phyloP scores from a whole-genome alignment of 192 early-diverging fungal species.

The Dimargaris cristalligena region DNA sequence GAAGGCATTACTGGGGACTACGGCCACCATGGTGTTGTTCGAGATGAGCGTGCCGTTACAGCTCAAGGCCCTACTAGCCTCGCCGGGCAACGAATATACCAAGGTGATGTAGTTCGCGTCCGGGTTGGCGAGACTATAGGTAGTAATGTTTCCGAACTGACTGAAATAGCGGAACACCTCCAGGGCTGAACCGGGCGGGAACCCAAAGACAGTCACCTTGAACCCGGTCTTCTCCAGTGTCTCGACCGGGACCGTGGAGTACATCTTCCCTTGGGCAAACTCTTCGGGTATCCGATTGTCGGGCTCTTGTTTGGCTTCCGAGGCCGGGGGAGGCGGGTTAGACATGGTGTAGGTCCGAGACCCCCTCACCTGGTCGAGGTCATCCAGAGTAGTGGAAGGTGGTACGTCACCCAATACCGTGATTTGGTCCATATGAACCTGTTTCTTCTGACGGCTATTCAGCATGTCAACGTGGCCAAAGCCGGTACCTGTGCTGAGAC shows the following conservation, averaged over 20 bases:
- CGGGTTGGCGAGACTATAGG: conserved; percentile 8
- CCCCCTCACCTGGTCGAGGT: neutral
- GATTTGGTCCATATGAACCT: conserved; percentile 2
- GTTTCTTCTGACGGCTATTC: conserved; percentile 1
- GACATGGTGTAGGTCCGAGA: neutral
- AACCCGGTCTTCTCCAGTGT: neutral
- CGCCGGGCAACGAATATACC: conserved; percentile 13
- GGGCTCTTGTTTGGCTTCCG: neutral
- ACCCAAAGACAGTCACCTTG: conserved; percentile 18
- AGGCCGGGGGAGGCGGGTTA: too few relatives aligned
- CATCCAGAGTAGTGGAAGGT: conserved; percentile 7
- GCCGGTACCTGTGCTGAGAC: conserved; percentile 6
- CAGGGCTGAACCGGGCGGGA: conserved; percentile 11
- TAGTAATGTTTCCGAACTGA: conserved; percentile 14
- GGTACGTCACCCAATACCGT: conserved; percentile 8
- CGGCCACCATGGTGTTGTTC: conserved; percentile 15
- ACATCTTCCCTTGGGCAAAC: neutral
- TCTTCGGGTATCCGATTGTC: neutral
- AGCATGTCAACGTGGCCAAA: conserved; percentile 11
- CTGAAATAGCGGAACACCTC: conserved; percentile 16
- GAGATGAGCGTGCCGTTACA: conserved; percentile 15
- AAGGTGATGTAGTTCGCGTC: conserved; percentile 18
- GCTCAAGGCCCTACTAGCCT: conserved; percentile 14
- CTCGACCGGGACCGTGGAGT: neutral
- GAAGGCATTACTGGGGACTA: conserved; percentile 11